Evolutionary conservation across 345 rosid genomes (phyloP).

Genomic region (Gossypium anomalum): DNA sequence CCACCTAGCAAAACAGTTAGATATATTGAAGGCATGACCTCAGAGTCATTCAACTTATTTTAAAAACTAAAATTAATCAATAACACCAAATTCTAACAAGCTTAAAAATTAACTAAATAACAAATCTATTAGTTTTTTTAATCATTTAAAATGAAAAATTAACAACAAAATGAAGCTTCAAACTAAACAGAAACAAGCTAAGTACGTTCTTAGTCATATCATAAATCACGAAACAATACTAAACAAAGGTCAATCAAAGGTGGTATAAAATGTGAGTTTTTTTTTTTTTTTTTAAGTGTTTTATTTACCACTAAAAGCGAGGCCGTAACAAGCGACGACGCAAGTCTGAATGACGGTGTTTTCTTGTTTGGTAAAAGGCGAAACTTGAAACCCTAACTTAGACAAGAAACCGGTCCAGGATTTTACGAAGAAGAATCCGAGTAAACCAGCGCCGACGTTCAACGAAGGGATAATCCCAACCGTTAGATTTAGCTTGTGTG

Average conservation of each 20-base stretch:
- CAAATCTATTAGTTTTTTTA: neutral
- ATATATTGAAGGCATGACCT: too few species aligned
- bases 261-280: neutral
- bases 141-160: neutral
- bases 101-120: neutral
- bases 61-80: too few species aligned
- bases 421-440: slow-evolving; percentile 89
- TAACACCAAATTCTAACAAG: neutral
- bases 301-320: slow-evolving; percentile 63
- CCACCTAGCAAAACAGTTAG: slow-evolving; percentile 49
- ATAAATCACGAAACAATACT: neutral
- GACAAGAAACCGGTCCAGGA: slow-evolving; percentile 79
- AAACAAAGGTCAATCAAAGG: neutral
- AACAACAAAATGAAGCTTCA: neutral
- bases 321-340: slow-evolving; percentile 89
- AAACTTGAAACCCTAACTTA: slow-evolving; percentile 47
- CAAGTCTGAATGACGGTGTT: slow-evolving; percentile 90
- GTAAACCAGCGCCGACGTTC: slow-evolving; percentile 80
- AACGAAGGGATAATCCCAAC: slow-evolving; percentile 86
- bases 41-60: neutral
- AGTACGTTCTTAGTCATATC: neutral
- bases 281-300: too few species aligned
- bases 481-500: slow-evolving; percentile 84
- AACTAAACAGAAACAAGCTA: neutral
- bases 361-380: slow-evolving; percentile 86